Evolutionary conservation across 2,329 filamentous ascomycete genomes (phyloP).

Genomic region (Parafenestella ontariensis): DNA sequence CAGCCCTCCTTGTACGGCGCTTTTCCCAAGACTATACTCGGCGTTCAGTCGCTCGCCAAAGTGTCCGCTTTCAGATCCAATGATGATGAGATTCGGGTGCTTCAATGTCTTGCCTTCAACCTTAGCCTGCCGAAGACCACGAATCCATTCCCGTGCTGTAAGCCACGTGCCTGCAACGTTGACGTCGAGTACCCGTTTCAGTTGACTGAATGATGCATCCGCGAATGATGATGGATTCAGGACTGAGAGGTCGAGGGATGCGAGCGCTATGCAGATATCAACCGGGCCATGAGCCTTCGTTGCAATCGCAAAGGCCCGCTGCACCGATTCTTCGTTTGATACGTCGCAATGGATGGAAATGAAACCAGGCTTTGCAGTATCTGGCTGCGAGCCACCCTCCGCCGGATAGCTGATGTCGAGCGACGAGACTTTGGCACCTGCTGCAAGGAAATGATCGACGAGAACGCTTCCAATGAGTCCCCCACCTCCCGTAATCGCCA

Average conservation of each 20-base stretch:
- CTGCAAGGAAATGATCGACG: slow-evolving; percentile 51
- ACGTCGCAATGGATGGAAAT: slow-evolving; percentile 44
- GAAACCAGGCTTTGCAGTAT: slow-evolving; percentile 3
- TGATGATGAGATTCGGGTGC: slow-evolving; percentile 53
- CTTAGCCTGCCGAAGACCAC: slow-evolving; percentile 41
- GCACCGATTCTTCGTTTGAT: slow-evolving; percentile 41
- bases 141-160: slow-evolving; percentile 53
- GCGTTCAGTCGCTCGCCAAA: slow-evolving; percentile 54
- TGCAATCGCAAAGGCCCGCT: slow-evolving; percentile 46
- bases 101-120: slow-evolving; percentile 14
- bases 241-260: slow-evolving; percentile 54
- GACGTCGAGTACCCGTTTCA: slow-evolving; percentile 51
- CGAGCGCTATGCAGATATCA: slow-evolving; percentile 53
- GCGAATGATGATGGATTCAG: slow-evolving; percentile 48
- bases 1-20: slow-evolving; percentile 55
- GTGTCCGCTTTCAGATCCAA: slow-evolving; percentile 55
- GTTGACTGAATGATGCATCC: slow-evolving; percentile 51
- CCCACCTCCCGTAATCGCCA: slow-evolving; percentile 52
- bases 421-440: slow-evolving; percentile 52
- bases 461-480: slow-evolving; percentile 52
- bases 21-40: slow-evolving; percentile 56
- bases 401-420: slow-evolving; percentile 38
- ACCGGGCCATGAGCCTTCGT: slow-evolving; percentile 46
- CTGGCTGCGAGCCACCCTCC: neutral
- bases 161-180: slow-evolving; percentile 51